Conservation (phyloP, 2,329 filamentous ascomycete genomes). For the Atkinsonella hypoxylon region DNA sequence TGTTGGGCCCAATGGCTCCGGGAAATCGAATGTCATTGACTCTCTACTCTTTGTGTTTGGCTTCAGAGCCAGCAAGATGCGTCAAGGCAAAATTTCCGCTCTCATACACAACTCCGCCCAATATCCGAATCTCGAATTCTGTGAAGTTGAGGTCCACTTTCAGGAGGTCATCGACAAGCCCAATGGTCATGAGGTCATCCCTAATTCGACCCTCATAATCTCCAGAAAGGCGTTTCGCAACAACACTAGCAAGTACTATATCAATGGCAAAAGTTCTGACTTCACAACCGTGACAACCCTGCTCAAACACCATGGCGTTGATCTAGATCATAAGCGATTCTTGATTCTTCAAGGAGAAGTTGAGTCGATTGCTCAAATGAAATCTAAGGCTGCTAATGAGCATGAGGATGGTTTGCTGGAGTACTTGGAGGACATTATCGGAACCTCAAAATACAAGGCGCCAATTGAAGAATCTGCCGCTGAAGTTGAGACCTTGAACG, state of each 20-base stretch:
- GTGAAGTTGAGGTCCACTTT: conserved; percentile 95
- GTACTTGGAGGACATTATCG: conserved; percentile 97
- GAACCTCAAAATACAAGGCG: conserved; percentile 95
- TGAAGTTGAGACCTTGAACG: conserved; percentile 86
- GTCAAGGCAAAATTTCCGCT: conserved; percentile 95
- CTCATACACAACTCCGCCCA: conserved; percentile 94
- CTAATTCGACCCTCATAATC: conserved; percentile 74
- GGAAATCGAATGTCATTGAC: conserved; percentile 98
- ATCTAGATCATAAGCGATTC: conserved; percentile 96
- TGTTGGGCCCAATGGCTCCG: conserved; percentile 93
- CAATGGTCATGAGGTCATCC: conserved; percentile 64
- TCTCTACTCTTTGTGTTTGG: conserved; percentile 98
- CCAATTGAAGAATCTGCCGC: conserved; percentile 89
- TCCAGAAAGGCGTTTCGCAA: conserved; percentile 94
- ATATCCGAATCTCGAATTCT: conserved; percentile 73
- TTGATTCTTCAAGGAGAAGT: conserved; percentile 95
- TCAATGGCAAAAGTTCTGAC: conserved; percentile 79
- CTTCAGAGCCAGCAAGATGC: conserved; percentile 97
- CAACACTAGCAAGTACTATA: conserved; percentile 97
- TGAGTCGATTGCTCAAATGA: conserved; percentile 98
- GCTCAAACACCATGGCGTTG: conserved; percentile 77
- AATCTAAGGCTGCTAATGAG: conserved; percentile 86
- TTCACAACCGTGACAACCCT: conserved; percentile 86
- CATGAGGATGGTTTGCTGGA: conserved; percentile 94
- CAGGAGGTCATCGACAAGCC: conserved; percentile 84